Percentiles rank a stretch among this genome's conserved stretches.
Evolutionary conservation across 2,329 filamentous ascomycete species (phyloP).

Genomic region (Thelonectria rubi): DNA sequence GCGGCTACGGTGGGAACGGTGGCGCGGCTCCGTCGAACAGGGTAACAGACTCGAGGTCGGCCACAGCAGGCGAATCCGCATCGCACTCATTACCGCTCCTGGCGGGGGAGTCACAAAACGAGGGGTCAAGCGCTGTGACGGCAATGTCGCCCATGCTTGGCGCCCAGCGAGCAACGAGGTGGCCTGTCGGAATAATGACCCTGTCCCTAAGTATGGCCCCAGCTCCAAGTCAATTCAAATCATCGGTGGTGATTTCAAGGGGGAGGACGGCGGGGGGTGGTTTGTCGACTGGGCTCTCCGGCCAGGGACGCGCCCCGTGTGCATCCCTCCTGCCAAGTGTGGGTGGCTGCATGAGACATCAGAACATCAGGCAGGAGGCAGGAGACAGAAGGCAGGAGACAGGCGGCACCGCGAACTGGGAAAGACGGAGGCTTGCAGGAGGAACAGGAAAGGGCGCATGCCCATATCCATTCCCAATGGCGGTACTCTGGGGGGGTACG

Average conservation of each 20-base stretch:
- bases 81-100: slow-evolving; percentile 42
- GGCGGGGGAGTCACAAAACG: slow-evolving; percentile 20
- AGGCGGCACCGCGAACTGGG: slow-evolving; percentile 9
- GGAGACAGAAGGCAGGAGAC: neutral
- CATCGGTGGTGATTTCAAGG: neutral
- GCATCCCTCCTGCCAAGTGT: neutral
- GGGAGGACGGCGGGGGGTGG: neutral
- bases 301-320: neutral
- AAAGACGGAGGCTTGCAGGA: too few species aligned
- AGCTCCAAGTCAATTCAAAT: neutral
- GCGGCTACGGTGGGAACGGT: slow-evolving; percentile 35
- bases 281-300: too few species aligned
- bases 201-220: neutral
- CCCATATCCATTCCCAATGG: slow-evolving; percentile 9
- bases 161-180: slow-evolving; percentile 14
- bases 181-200: neutral
- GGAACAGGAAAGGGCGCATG: too few species aligned
- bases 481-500: slow-evolving; percentile 18
- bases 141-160: slow-evolving; percentile 22
- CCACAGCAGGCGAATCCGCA: slow-evolving; percentile 19
- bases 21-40: slow-evolving; percentile 25
- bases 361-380: slow-evolving; percentile 13
- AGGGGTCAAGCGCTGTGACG: neutral
- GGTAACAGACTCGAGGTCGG: slow-evolving; percentile 4
- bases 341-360: slow-evolving; percentile 11